These are phyloP conservation scores for Aspergillus sp. DNA, from an alignment of 2,329 filamentous ascomycete genomes.

Conservation along the genomic window DNA sequence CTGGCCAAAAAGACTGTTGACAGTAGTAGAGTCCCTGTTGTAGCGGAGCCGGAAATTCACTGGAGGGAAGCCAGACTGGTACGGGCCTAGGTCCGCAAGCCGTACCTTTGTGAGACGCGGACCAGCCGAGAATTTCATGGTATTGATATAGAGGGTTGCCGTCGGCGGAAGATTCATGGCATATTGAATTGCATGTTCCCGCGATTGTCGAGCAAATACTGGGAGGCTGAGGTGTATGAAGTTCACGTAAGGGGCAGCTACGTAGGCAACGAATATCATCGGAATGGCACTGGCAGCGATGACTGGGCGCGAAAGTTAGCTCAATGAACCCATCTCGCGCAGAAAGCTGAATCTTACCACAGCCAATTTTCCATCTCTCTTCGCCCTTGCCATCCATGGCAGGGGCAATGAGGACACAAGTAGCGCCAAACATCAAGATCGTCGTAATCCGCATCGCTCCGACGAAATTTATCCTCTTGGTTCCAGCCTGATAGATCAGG, in stretches of 20 bases:
- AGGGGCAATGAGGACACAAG: conserved; percentile 63
- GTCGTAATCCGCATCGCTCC: conserved; percentile 70
- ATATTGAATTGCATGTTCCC: conserved; percentile 45
- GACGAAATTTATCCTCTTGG: conserved; percentile 64
- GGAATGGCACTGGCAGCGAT: conserved; percentile 63
- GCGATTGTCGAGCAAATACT: conserved; percentile 61
- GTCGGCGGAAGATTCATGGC: conserved; percentile 45
- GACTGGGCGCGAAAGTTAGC: conserved; percentile 42
- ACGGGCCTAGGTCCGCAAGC: conserved; percentile 41
- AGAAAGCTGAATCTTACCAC: conserved; percentile 31
- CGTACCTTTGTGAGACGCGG: conserved; percentile 43
- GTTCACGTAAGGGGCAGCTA: conserved; percentile 69
- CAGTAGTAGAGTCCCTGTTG: conserved; percentile 25
- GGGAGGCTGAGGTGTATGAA: conserved; percentile 71
- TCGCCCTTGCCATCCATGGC: conserved; percentile 50
- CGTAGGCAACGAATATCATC: conserved; percentile 62
- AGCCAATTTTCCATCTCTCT: conserved; percentile 43
- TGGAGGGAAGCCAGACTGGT: conserved; percentile 36
- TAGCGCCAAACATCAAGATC: conserved; percentile 67
- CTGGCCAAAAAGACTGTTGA: conserved; percentile 24
- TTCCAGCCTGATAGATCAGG: conserved; percentile 75
- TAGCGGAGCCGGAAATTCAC: conserved; percentile 40
- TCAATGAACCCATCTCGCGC: not conserved
- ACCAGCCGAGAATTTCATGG: conserved; percentile 46
- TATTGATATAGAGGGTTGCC: conserved; percentile 45